phyloP scores from a whole-genome alignment of 495 filamentous ascomycete species.

The Talaromyces proteolyticus region DNA sequence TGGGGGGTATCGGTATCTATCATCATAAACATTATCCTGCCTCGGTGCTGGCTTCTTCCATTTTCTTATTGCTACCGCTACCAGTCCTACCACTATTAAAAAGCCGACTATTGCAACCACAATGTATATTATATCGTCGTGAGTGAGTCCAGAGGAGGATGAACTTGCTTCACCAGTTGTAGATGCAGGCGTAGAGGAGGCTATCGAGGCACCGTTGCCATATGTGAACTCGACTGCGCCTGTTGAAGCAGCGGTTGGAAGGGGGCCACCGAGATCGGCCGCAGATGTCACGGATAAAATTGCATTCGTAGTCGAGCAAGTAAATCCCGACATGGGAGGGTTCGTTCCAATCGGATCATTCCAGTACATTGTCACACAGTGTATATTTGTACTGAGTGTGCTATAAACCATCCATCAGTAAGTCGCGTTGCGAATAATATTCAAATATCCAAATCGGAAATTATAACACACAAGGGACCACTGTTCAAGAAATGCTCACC shows the following conservation, averaged over 20 bases:
- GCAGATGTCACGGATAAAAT: background rate
- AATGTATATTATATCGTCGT: background rate
- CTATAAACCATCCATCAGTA: background rate
- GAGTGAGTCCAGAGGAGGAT: background rate
- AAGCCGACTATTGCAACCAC: background rate
- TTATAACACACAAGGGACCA: too few relatives aligned
- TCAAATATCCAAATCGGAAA: background rate
- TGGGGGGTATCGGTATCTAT: background rate
- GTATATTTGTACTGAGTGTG: background rate
- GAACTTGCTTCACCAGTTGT: background rate
- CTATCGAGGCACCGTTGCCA: background rate
- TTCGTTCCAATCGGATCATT: background rate
- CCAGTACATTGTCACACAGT: background rate
- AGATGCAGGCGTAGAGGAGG: background rate
- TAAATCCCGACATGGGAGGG: background rate
- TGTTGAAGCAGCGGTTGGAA: background rate
- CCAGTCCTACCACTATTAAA: background rate
- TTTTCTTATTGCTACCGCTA: background rate
- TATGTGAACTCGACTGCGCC: background rate
- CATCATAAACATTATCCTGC: background rate
- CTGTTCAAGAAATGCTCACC: background rate
- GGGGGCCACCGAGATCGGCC: background rate
- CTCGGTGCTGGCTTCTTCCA: background rate
- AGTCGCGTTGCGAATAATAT: background rate
- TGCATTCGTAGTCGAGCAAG: background rate